These are phyloP conservation scores for Plasmodium vivax DNA, from an alignment of 169 alveolate genomes.

Conservation along the genomic window DNA sequence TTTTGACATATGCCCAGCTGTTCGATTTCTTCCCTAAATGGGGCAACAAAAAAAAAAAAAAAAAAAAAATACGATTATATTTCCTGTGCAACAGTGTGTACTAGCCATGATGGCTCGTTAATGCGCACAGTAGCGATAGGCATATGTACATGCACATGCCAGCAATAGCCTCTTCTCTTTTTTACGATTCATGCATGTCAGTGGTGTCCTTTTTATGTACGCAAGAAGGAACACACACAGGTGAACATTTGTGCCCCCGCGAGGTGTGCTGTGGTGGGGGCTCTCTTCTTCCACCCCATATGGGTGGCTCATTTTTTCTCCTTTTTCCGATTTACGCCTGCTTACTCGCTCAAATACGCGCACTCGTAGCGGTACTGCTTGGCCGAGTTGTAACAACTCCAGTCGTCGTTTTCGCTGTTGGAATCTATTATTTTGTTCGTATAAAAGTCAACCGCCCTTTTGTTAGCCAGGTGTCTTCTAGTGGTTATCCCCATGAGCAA, in stretches of 20 bases:
- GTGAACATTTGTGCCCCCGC: not conserved
- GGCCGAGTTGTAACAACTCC: constrained; percentile 82
- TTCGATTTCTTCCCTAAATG: constrained; percentile 71
- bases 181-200: not conserved
- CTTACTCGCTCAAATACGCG: constrained; percentile 53
- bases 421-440: constrained; percentile 54
- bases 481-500: constrained; percentile 71
- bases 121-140: not conserved
- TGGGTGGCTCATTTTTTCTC: not conserved
- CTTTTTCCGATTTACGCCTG: not conserved
- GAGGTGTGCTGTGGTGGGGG: not conserved
- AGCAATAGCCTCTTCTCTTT: not conserved
- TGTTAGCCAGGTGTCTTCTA: constrained; percentile 70
- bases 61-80: not conserved
- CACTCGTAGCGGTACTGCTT: constrained; percentile 85
- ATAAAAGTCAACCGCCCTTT: constrained; percentile 51
- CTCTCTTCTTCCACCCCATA: not conserved
- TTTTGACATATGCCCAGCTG: constrained; percentile 74
- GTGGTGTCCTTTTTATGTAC: not conserved
- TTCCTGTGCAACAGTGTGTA: not conserved
- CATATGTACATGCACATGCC: not conserved
- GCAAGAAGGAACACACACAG: not conserved
- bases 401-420: constrained; percentile 73
- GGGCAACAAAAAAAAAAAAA: not conserved
- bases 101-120: not conserved